Evolutionary conservation across 768 basidiomycete species (phyloP), one percentile per base, ranked within the genome.

Genomic region (Rickenella mellea): DNA sequence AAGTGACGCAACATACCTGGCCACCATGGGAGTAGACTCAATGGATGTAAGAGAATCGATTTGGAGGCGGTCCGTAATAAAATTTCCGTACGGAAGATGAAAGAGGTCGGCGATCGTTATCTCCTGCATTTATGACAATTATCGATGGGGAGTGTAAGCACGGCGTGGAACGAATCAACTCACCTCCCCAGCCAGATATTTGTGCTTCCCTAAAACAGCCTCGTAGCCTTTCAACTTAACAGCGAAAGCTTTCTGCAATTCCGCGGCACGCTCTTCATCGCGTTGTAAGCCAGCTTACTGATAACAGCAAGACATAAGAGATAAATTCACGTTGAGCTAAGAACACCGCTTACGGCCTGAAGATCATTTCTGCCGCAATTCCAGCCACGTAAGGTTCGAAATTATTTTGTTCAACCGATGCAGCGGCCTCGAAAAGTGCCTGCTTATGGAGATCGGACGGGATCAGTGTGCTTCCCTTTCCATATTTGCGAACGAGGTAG

Each of bases 61-160:
- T 6, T 22, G 19, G 15, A 36, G 33, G 11, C 24, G 33, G 19
- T 36, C 33, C 33, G 33, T 36, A 22, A 69, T 48, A 35, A 53
- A 19, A 12, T 35, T 41, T 19, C 67, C 71, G 39, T 68, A 70
- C 0, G 77, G 68, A 26, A 80, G 53, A 53, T 79, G 77, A 55
- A 69, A 70, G 8, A 81, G 61, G 51, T 81, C 80, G 4, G 72
- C 76, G 1, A 80, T 59, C 6, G 74, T 77, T 41, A 81, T 20
- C 22, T 57, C 50, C 63, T 70, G 39, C 2, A 27, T n/a, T n/a
- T n/a, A n/a, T n/a, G n/a, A n/a, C n/a, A n/a, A n/a, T n/a, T n/a
- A n/a, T n/a, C n/a, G n/a, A n/a, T n/a, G n/a, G n/a, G n/a, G n/a
- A n/a, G n/a, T n/a, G n/a, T n/a, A n/a, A n/a, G n/a, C n/a, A n/a